These are phyloP conservation scores for Phialocephala subalpina DNA, from an alignment of 2,329 filamentous ascomycete genomes.

Conservation along the genomic window DNA sequence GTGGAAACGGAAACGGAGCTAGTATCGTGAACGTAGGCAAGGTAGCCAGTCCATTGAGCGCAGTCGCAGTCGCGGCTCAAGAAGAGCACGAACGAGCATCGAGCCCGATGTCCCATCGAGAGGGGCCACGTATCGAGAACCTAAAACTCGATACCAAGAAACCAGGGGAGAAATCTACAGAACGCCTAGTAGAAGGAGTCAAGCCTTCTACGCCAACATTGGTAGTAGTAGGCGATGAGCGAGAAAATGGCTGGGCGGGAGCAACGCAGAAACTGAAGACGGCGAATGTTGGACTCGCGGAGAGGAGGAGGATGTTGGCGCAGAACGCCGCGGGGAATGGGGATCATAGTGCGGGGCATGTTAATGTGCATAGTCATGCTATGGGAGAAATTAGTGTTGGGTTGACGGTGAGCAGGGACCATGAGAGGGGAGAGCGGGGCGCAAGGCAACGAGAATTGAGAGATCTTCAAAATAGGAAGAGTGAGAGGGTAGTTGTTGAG, in stretches of 20 bases:
- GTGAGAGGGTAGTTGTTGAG: slow-evolving; percentile 62
- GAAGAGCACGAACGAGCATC: slow-evolving; percentile 27
- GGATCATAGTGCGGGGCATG: background rate
- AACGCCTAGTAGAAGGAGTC: slow-evolving; percentile 32
- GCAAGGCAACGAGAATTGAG: slow-evolving; percentile 39
- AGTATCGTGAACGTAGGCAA: slow-evolving; percentile 15
- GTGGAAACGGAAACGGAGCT: slow-evolving; percentile 15
- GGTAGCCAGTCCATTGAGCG: slow-evolving; percentile 31
- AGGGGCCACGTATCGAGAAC: background rate
- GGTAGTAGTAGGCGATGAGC: slow-evolving; percentile 35
- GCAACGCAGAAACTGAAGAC: slow-evolving; percentile 36
- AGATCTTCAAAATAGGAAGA: slow-evolving; percentile 53
- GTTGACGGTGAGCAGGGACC: slow-evolving; percentile 41
- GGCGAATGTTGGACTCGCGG: slow-evolving; percentile 43
- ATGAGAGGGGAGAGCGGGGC: slow-evolving; percentile 9
- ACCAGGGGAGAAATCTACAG: slow-evolving; percentile 8
- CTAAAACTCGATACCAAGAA: background rate
- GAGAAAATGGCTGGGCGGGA: slow-evolving; percentile 28
- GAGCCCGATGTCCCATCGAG: slow-evolving; percentile 11
- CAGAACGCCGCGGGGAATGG: slow-evolving; percentile 15
- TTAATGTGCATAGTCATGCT: slow-evolving; percentile 4
- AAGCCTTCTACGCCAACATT: slow-evolving; percentile 39
- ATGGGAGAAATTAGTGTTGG: slow-evolving; percentile 34
- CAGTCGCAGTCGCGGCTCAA: slow-evolving; percentile 29
- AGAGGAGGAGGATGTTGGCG: slow-evolving; percentile 32